Base-by-base conservation (phyloP, 495 filamentous ascomycete genomes). In the Chaetomium tenue region DNA sequence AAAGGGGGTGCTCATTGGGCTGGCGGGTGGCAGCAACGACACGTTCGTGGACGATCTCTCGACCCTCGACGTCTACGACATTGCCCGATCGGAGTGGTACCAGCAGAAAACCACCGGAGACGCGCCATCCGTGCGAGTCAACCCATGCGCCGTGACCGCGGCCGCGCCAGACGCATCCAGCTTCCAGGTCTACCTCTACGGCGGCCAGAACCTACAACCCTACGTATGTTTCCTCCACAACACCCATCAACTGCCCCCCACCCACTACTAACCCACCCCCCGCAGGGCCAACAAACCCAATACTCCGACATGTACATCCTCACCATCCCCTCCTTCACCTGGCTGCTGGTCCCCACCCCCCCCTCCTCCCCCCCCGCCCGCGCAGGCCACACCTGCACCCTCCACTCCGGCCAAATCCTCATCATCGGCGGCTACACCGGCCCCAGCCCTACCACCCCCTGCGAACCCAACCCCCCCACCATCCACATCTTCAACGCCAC, bases 231-330 rank as follows among this genome's bases (percentile, higher is more conserved):
- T 65, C 26, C 46, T 37, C 8, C 53, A 18, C 18, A 44, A 22
- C 30, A 2, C 46, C 13, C 16, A 7, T 42, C 16, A 37, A 37
- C 33, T 12, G 11, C 33, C 33, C 33, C 22, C 30, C 39, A 37
- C 42, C 23, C 3, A 30, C 2, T n/a, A 9, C 23, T 18, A 52
- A 63, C 65, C 61, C 22, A 67, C 56, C 55, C 37, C 13, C 15
- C 13, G n/a, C 23, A 54, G 69, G 52, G 63, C 61, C 23, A 68
- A 77, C 58, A 90, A 74, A 83, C 74, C 5, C 86, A 91, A 67
- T 91, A 90, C 73, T 80, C 81, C 52, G 89, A 92, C 69, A 86
- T 90, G 78, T 91, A 87, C 84, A 89, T 92, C 58, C 79, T 92
- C 25, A 88, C 86, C n/a, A 80, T 92, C 53, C 89, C 90, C 0